phyloP scores from a whole-genome alignment of 164 flowering plant species.

The Chimonanthus praecox region DNA sequence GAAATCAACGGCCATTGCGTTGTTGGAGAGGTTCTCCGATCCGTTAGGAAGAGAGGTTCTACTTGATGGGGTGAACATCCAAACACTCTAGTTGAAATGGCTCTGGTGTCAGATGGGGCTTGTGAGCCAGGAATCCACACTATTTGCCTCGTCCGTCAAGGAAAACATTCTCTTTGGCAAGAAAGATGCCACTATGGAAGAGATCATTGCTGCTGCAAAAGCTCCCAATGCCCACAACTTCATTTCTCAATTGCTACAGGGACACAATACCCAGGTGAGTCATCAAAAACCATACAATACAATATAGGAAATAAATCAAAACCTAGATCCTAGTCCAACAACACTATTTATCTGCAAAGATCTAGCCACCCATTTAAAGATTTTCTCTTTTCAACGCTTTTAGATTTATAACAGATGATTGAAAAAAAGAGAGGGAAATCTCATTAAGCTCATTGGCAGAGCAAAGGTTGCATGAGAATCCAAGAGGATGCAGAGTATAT shows the following conservation, averaged over 20 bases:
- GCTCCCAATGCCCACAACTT: slow-evolving; percentile 87
- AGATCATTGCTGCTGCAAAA: slow-evolving; percentile 65
- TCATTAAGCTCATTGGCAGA: too few species aligned
- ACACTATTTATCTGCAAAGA: too few species aligned
- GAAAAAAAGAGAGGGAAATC: too few species aligned
- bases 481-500: too few species aligned
- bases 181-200: slow-evolving; percentile 46
- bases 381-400: too few species aligned
- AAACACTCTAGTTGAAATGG: slow-evolving; percentile 76
- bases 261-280: slow-evolving; percentile 77
- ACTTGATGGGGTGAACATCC: slow-evolving; percentile 57
- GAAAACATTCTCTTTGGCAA: too few species aligned
- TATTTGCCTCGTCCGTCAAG: too few species aligned
- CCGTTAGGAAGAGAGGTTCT: slow-evolving; percentile 65
- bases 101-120: slow-evolving; percentile 85
- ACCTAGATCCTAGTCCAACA: too few species aligned
- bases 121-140: background rate
- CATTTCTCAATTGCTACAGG: slow-evolving; percentile 64
- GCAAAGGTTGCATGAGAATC: background rate
- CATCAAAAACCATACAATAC: too few species aligned
- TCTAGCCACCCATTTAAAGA: too few species aligned
- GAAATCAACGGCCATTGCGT: slow-evolving; percentile 68
- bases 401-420: background rate
- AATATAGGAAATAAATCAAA: too few species aligned
- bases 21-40: slow-evolving; percentile 75